Base-by-base conservation (phyloP, 75 land plant species). In the Ceratopteris richardii region DNA sequence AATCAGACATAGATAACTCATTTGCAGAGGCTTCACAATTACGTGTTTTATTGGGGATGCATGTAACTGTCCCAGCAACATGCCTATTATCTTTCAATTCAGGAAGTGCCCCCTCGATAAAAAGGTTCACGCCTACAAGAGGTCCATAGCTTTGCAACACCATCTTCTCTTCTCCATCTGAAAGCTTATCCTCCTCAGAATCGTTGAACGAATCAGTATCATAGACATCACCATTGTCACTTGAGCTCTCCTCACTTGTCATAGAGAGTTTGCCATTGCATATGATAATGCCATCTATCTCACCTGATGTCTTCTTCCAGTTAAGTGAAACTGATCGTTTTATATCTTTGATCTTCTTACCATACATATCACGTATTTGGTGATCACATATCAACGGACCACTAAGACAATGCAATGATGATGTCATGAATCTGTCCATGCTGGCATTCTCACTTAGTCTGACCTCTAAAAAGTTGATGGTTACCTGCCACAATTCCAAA, bases 1-100 rank as follows among this genome's bases (percentile, higher is more conserved):
- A 64, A 30, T 75, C 77, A 20, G 77, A 64, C 20, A 68, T 60
- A 25, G 74, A 75, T 27, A 60, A 18, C 7, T 70, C 74, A n/a
- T 64, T 51, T 19, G 31, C 46, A 19, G 28, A 29, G 9, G 37
- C 37, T 3, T 33, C 37, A 33, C 37, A 4, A 26, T 51, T 51
- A 22, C 31, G 30, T 6, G 25, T 31, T 17, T 16, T 54, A 22
- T 55, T 59, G 11, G 55, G 12, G 16, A 19, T 31, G 19, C 5
- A 26, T 13, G 65, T 14, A 44, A 28, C 61, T 23, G 44, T 52
- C 42, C 62, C 66, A 1, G 56, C 66, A 21, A 56, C 64, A 44
- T 61, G 57, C 16, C 17, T 14, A 61, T 50, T 19, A 44, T 61
- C 30, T 29, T n/a, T 26, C 53, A 9, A 21, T 18, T 66, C 46